These are phyloP conservation scores for Colletotrichum australisinense DNA, from an alignment of 2,329 filamentous ascomycete species.

Conservation along the genomic window DNA sequence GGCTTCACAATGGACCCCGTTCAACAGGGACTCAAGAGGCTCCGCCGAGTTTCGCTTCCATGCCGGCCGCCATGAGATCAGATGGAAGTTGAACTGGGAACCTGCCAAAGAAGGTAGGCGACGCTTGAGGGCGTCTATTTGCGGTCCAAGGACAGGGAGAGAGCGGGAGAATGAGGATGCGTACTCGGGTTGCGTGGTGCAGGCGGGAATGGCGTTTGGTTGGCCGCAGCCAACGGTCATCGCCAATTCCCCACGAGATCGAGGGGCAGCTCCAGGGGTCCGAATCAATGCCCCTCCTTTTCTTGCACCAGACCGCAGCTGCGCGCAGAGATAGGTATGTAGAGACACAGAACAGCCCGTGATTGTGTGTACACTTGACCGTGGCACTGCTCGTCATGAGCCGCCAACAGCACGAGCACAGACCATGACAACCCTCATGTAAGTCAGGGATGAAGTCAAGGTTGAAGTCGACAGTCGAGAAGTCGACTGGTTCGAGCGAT, in stretches of 20 bases:
- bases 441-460: not conserved
- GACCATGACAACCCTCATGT: not conserved
- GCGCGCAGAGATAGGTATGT: not conserved
- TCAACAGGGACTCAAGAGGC: not conserved
- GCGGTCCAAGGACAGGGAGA: not conserved
- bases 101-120: slow-evolving; percentile 1
- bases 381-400: slow-evolving; percentile 29
- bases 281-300: slow-evolving; percentile 29
- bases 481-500: not conserved
- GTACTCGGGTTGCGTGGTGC: slow-evolving; percentile 13
- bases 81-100: slow-evolving; percentile 16
- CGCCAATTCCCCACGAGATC: slow-evolving; percentile 36
- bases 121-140: slow-evolving; percentile 23
- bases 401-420: slow-evolving; percentile 29
- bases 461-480: not conserved
- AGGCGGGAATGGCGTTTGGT: slow-evolving; percentile 31
- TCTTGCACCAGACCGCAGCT: not conserved
- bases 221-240: slow-evolving; percentile 27
- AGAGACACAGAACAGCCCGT: not conserved
- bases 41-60: not conserved
- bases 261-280: slow-evolving; percentile 31
- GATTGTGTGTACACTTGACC: not conserved
- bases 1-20: too few relatives aligned
- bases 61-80: not conserved
- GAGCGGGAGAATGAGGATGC: not conserved